Evolutionary conservation across 768 basidiomycete genomes (phyloP).

Genomic region (Chalciporus pseudorubinellus): DNA sequence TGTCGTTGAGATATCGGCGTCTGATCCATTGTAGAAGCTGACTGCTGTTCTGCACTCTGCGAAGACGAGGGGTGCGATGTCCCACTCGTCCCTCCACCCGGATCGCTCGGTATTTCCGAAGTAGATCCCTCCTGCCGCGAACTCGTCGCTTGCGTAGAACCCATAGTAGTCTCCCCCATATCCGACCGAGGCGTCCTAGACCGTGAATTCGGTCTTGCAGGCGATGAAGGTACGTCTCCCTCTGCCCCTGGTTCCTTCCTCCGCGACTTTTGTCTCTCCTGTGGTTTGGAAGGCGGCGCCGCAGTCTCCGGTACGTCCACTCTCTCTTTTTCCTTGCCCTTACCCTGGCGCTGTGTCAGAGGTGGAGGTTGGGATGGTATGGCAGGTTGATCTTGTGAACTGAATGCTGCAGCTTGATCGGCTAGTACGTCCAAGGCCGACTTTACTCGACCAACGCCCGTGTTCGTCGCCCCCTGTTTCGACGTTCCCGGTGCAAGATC

Average conservation of each 20-base stretch:
- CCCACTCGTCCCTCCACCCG: slow-evolving; percentile 15
- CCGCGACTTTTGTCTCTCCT: slow-evolving; percentile 9
- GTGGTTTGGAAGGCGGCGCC: slow-evolving; percentile 2
- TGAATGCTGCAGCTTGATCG: slow-evolving; percentile 64
- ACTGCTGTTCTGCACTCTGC: slow-evolving; percentile 7
- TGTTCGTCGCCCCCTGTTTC: not conserved
- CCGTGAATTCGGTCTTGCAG: slow-evolving; percentile 7
- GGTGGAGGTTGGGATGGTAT: not conserved
- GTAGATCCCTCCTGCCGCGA: not conserved
- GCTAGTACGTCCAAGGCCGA: slow-evolving; percentile 72
- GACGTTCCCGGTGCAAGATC: not conserved
- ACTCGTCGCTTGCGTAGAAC: not conserved
- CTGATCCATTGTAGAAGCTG: not conserved
- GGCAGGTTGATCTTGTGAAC: slow-evolving; percentile 33
- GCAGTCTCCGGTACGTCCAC: slow-evolving; percentile 5
- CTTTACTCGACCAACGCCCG: slow-evolving; percentile 30
- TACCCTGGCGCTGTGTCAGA: slow-evolving; percentile 20
- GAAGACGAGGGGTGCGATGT: slow-evolving; percentile 1
- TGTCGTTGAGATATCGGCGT: not conserved
- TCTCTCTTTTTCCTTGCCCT: slow-evolving; percentile 25
- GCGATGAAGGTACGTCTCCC: slow-evolving; percentile 2
- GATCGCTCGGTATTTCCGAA: slow-evolving; percentile 19
- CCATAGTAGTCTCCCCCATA: not conserved
- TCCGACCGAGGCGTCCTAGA: slow-evolving; percentile 19
- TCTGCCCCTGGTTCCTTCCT: slow-evolving; percentile 5